Evolutionary conservation across 2,329 filamentous ascomycete genomes (phyloP), one percentile per base, ranked within the genome.

Genomic region (Apiospora aurea): DNA sequence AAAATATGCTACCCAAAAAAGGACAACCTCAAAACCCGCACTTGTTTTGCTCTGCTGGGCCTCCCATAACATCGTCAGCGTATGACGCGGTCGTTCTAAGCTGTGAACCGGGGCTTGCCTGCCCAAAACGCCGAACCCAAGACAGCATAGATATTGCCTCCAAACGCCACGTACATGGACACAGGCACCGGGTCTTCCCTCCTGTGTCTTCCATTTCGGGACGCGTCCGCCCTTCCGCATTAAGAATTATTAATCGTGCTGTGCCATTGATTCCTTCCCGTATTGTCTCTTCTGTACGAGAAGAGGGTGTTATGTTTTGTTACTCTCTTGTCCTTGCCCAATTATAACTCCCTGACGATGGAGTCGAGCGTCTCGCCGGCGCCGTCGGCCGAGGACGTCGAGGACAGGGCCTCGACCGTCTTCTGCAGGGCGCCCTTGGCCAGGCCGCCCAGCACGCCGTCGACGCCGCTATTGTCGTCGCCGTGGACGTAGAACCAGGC

Each of bases 401-500:
- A 75, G 29, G 73, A 53, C 29, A 70, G 38, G 24, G 51, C 43
- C 34, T 70, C 51, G 43, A 34, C 69, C 49, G 69, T 70, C 69
- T 46, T 61, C 26, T 81, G 81, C 53, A 83, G 80, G 16, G 83
- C 83, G 46, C 82, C 83, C 78, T 85, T 84, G 29, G 69, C 69
- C n/a, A 70, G 26, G 51, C 69, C 53, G 57, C 69, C 46, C 69
- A 70, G 69, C 24, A 66, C 53, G 53, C 57, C 51, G 69, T 41
- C 70, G 49, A 49, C 69, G 41, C 74, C 72, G 71, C 74, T 75
- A 72, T 86, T 87, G 77, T 90, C 88, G 80, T 97, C 95, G 76
- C 96, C 96, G 75, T 92, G 92, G 82, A 94, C 94, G 87, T 99
- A 99, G 87, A 98, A 99, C 90, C 94, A 97, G 70, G 94, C 92